A percentile compares a stretch with the other conserved stretches of the same genome.
Evolutionary conservation across 257 asterid species (phyloP).

Genomic region (Leptodermis oblonga): DNA sequence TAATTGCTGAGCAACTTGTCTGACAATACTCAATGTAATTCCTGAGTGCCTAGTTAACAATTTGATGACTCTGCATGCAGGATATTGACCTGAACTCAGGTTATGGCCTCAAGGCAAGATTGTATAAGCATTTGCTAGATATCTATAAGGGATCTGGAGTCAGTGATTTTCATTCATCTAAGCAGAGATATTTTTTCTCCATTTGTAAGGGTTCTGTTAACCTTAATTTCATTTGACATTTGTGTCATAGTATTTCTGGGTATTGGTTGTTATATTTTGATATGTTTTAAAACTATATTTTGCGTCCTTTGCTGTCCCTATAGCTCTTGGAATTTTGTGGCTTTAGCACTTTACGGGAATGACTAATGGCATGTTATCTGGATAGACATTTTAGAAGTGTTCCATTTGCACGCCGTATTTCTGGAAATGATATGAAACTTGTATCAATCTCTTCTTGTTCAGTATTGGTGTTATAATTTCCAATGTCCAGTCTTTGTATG

Average conservation of each 20-base stretch:
- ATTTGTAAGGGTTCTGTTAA: constrained; percentile 55
- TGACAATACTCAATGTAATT: neutral
- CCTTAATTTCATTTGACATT: neutral
- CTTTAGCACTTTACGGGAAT: neutral
- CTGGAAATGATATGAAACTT: neutral
- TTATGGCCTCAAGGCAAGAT: constrained; percentile 57
- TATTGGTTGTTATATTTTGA: neutral
- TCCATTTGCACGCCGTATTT: neutral
- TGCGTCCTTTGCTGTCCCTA: neutral
- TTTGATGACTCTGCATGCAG: constrained; percentile 32
- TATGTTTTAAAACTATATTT: neutral
- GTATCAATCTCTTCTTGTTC: neutral
- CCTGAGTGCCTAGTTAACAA: neutral
- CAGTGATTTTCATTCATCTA: constrained; percentile 62
- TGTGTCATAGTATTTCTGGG: neutral
- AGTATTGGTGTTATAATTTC: neutral
- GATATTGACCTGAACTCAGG: constrained; percentile 35
- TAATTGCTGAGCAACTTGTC: neutral
- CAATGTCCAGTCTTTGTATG: neutral
- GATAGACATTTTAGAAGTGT: neutral
- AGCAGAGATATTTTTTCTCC: constrained; percentile 57
- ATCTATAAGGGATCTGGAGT: constrained; percentile 51
- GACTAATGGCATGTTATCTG: neutral
- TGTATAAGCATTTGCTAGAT: constrained; percentile 78
- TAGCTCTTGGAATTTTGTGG: constrained; percentile 5